These are phyloP conservation scores for Mycena latifolia DNA, from an alignment of 768 basidiomycete genomes.

Conservation along the genomic window DNA sequence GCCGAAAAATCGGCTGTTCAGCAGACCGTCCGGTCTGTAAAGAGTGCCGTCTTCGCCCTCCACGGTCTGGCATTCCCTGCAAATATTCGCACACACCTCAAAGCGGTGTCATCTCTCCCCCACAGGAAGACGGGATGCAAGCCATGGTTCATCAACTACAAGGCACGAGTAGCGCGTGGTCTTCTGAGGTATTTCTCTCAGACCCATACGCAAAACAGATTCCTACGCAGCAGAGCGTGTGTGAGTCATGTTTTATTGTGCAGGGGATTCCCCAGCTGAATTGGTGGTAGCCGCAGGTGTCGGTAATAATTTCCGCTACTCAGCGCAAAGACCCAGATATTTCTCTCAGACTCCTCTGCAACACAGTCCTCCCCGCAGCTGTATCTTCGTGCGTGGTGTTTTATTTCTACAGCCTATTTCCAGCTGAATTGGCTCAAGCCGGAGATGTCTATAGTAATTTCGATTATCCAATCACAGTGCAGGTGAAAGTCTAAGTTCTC, in stretches of 20 bases:
- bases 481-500: background rate
- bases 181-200: background rate
- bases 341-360: too few relatives aligned
- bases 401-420: too few relatives aligned
- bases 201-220: conserved; percentile 4
- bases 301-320: too few relatives aligned
- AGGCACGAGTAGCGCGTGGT: background rate
- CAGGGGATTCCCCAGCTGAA: too few relatives aligned
- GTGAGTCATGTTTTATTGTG: too few relatives aligned
- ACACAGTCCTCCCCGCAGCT: too few relatives aligned
- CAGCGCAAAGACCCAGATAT: too few relatives aligned
- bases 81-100: background rate
- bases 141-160: background rate
- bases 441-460: background rate
- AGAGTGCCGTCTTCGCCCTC: background rate
- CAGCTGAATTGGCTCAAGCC: too few relatives aligned
- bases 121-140: background rate
- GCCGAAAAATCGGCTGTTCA: background rate
- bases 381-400: too few relatives aligned
- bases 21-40: background rate
- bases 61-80: background rate
- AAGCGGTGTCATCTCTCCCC: background rate
- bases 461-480: background rate
- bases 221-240: too few relatives aligned
- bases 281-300: too few relatives aligned